Evolutionary conservation across 495 filamentous ascomycete genomes (phyloP).

Genomic region (Amphirosellinia nigrospora): DNA sequence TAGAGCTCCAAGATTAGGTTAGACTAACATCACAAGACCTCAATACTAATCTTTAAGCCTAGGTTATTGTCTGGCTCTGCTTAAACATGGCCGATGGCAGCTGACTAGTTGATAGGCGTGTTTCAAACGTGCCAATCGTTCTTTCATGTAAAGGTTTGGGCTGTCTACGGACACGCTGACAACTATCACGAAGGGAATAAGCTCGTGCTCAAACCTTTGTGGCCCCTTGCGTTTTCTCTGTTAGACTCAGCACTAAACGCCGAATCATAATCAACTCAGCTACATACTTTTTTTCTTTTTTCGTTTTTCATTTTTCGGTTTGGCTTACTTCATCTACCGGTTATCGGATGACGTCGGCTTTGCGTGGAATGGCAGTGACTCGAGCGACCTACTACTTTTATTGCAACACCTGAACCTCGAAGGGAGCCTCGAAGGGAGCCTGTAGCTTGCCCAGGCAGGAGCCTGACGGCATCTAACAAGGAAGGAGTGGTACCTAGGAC

Average conservation of each 20-base stretch:
- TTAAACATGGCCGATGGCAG: background rate
- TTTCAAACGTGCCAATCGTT: background rate
- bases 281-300: background rate
- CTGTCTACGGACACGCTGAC: background rate
- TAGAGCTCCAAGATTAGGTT: background rate
- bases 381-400: background rate
- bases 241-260: background rate
- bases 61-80: background rate
- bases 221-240: background rate
- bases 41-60: background rate
- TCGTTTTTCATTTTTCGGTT: no score
- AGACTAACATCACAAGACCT: background rate
- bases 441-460: no score
- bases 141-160: background rate
- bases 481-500: no score
- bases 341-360: constrained; percentile 8
- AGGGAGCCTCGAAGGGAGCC: background rate
- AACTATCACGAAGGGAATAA: background rate
- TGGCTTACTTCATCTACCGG: background rate
- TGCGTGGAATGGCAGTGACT: background rate
- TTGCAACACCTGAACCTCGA: background rate
- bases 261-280: background rate
- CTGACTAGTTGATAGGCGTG: background rate
- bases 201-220: background rate
- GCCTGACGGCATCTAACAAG: no score